Conservation (phyloP, 1,284 basidiomycete species). For the Inonotus obliquus region DNA sequence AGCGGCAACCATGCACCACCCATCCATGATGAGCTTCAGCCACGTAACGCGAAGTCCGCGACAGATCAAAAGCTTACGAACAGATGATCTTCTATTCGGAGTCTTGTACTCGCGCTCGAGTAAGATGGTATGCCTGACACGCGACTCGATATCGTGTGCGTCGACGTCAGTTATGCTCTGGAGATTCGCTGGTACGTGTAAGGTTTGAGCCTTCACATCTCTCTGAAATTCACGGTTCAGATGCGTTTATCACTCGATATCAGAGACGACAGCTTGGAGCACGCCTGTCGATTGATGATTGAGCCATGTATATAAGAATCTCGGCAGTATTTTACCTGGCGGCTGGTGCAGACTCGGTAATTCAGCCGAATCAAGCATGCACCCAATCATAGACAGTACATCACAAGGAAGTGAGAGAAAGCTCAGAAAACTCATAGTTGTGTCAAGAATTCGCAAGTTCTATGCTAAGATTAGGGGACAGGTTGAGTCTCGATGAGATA, state of each 20-base stretch:
- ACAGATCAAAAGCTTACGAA: not conserved
- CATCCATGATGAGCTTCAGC: conserved; percentile 4
- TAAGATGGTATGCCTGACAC: not conserved
- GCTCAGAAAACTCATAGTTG: not conserved
- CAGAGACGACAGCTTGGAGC: not conserved
- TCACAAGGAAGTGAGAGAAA: not conserved
- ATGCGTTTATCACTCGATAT: not conserved
- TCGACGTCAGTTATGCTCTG: not conserved
- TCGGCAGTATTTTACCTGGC: not conserved
- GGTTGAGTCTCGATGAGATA: not conserved
- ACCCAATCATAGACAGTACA: not conserved
- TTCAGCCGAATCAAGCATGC: not conserved
- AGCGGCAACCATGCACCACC: conserved; percentile 7
- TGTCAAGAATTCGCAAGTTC: not conserved
- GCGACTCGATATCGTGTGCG: not conserved
- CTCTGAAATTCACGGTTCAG: not conserved
- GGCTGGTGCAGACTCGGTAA: not conserved
- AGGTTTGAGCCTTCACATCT: not conserved
- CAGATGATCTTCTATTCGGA: not conserved
- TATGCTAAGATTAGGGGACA: not conserved
- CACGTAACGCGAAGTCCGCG: not conserved
- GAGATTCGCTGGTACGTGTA: not conserved
- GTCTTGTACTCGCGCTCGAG: not conserved
- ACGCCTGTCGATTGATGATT: not conserved
- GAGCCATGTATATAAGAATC: not conserved